These are phyloP conservation scores for Allantophomopsis lycopodina DNA, from an alignment of 2,329 filamentous ascomycete genomes.

Conservation along the genomic window DNA sequence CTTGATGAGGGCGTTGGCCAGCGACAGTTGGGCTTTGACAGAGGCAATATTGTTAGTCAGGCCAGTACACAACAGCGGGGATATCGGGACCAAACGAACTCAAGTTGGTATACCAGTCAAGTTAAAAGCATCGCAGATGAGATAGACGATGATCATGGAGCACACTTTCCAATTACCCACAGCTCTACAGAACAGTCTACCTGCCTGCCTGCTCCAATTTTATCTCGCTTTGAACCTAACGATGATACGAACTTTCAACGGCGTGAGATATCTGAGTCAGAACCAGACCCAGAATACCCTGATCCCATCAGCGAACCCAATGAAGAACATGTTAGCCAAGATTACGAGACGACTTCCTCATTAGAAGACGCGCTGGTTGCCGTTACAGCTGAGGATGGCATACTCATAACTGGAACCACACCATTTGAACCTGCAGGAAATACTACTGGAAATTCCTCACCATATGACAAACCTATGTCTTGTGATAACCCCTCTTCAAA, in stretches of 20 bases:
- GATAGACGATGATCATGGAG: conserved; percentile 27
- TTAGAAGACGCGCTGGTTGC: conserved; percentile 16
- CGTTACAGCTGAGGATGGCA: background rate
- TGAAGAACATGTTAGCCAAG: conserved; percentile 8
- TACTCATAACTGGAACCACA: background rate
- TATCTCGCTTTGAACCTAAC: background rate
- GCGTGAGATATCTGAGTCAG: background rate
- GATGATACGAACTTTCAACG: background rate
- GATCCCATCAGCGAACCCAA: background rate
- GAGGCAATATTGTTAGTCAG: conserved; percentile 54
- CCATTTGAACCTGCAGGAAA: background rate
- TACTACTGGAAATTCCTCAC: background rate
- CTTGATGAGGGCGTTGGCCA: conserved; percentile 76
- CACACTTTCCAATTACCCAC: conserved; percentile 11
- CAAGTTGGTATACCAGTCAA: conserved; percentile 72
- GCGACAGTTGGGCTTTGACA: conserved; percentile 52
- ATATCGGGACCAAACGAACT: conserved; percentile 71
- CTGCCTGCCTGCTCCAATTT: no score
- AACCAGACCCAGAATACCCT: conserved; percentile 1
- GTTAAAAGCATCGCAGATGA: conserved; percentile 31
- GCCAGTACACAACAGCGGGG: conserved; percentile 42
- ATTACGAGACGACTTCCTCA: conserved; percentile 14
- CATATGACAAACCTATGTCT: no score
- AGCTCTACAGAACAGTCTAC: background rate
- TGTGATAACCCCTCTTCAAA: background rate